A percentile compares a stretch with the other conserved stretches of the same genome.
These are phyloP conservation scores for Chondrus crispus DNA, from an alignment of 23 red algal genomes.

Conservation along the genomic window DNA sequence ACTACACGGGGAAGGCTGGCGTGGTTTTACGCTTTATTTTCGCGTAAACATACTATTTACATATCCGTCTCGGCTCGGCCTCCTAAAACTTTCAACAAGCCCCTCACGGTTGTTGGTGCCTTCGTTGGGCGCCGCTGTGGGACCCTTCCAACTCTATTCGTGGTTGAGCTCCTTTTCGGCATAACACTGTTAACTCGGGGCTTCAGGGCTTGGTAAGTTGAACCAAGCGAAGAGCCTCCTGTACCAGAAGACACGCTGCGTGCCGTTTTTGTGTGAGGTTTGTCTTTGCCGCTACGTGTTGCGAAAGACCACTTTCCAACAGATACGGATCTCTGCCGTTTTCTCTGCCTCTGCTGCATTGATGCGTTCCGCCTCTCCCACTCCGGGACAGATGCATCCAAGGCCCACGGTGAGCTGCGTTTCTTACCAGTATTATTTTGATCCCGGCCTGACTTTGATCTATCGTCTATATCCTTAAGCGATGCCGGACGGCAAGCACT, in stretches of 20 bases:
- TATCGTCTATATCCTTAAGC: not conserved
- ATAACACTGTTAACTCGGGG: too few relatives aligned
- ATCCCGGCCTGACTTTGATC: not conserved
- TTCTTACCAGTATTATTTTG: not conserved
- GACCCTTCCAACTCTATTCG: not conserved
- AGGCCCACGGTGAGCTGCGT: slow-evolving; percentile 11
- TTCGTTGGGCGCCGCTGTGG: not conserved
- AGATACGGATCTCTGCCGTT: not conserved
- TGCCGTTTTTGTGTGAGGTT: too few relatives aligned
- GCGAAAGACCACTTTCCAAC: not conserved
- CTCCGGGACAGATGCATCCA: not conserved
- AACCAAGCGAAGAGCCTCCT: too few relatives aligned
- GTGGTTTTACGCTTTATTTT: too few relatives aligned
- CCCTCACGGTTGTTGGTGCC: slow-evolving; percentile 34
- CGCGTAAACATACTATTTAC: not conserved
- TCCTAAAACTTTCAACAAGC: slow-evolving; percentile 30
- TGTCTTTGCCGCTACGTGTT: not conserved
- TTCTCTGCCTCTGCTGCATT: not conserved
- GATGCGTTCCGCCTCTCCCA: not conserved
- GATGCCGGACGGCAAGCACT: slow-evolving; percentile 27
- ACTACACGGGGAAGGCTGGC: not conserved
- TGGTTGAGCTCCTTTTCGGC: too few relatives aligned
- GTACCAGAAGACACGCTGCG: too few relatives aligned
- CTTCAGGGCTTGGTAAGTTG: too few relatives aligned
- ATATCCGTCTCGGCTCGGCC: slow-evolving; percentile 25